phyloP scores from a whole-genome alignment of 1,284 basidiomycete genomes.

The Rhizopogon parksii region DNA sequence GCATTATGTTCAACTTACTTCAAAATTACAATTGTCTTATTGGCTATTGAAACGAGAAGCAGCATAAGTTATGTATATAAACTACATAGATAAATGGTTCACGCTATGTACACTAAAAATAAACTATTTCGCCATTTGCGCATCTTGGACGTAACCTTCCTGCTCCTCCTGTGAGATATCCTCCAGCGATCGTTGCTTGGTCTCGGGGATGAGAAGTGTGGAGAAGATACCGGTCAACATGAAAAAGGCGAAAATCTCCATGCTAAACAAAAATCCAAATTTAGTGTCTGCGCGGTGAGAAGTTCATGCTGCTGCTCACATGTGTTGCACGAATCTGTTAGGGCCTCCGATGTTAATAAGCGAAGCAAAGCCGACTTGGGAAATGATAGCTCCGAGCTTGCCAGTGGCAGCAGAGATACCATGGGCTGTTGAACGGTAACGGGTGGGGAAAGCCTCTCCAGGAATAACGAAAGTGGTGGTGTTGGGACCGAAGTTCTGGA shows the following conservation, averaged over 20 bases:
- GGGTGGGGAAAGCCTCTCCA: constrained; percentile 69
- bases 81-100: background rate
- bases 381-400: constrained; percentile 63
- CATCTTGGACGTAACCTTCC: constrained; percentile 33
- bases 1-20: no score
- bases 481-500: constrained; percentile 62
- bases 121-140: background rate
- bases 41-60: background rate
- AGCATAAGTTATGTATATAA: background rate
- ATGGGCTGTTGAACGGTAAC: constrained; percentile 66
- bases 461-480: constrained; percentile 70
- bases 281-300: background rate
- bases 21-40: background rate
- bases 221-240: constrained; percentile 57
- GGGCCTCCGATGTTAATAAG: constrained; percentile 45
- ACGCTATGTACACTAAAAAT: background rate
- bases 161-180: constrained; percentile 51
- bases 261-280: constrained; percentile 17
- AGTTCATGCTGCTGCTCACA: constrained; percentile 25
- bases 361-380: constrained; percentile 53
- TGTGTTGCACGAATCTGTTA: constrained; percentile 32
- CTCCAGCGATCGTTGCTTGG: constrained; percentile 50
- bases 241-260: constrained; percentile 51
- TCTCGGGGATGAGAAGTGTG: constrained; percentile 58
- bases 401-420: constrained; percentile 66